These are phyloP conservation scores for Saccharum hybrid DNA, from an alignment of 202 grass and related monocot species.

Conservation along the genomic window DNA sequence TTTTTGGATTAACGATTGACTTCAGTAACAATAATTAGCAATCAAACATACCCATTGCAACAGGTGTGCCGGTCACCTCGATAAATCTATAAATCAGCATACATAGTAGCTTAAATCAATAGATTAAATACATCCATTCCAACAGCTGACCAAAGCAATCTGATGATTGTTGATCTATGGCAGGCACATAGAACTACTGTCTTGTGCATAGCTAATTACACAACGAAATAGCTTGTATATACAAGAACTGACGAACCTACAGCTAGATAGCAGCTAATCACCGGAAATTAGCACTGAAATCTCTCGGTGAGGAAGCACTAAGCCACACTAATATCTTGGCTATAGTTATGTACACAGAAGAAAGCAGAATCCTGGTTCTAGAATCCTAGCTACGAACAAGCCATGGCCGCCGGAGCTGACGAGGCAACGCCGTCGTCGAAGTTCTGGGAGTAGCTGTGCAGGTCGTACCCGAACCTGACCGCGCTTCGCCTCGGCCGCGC, in stretches of 20 bases:
- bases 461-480: conserved; percentile 50
- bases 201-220: background rate
- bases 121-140: conserved; percentile 5
- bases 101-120: background rate
- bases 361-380: background rate
- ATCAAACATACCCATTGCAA: background rate
- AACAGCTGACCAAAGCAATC: background rate
- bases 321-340: background rate
- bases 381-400: background rate
- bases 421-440: conserved; percentile 47
- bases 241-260: background rate
- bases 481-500: background rate
- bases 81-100: background rate
- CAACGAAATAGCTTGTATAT: background rate
- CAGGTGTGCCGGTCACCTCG: no score
- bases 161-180: background rate
- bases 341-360: background rate
- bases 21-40: background rate
- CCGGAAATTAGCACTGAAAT: background rate
- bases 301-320: background rate
- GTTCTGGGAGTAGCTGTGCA: conserved; percentile 58
- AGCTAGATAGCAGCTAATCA: background rate
- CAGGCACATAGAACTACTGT: background rate
- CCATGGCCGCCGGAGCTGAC: background rate
- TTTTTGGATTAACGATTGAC: background rate